Conservation (phyloP, 768 basidiomycete genomes). For the Krasilnikovozyma curviuscula region DNA sequence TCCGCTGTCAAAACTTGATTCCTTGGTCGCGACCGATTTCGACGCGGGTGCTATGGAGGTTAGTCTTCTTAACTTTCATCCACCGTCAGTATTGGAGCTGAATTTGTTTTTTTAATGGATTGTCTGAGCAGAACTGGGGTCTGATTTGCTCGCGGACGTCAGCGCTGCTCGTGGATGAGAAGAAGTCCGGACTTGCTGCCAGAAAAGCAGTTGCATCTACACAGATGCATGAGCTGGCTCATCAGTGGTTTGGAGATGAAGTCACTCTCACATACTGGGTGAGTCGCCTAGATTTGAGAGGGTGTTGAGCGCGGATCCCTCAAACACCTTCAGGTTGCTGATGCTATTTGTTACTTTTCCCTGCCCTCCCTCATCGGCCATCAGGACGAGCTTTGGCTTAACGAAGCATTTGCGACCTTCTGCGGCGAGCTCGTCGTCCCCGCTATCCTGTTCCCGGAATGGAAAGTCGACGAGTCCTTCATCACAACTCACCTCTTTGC, state of each 20-base stretch:
- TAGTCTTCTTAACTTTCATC: neutral
- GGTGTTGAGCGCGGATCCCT: too few species aligned
- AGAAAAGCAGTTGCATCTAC: constrained; percentile 60
- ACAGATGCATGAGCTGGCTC: constrained; percentile 67
- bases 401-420: constrained; percentile 55
- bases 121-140: too few species aligned
- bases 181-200: constrained; percentile 46
- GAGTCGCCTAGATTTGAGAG: too few species aligned
- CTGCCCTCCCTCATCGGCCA: too few species aligned
- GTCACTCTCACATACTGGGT: too few species aligned
- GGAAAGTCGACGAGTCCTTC: constrained; percentile 65
- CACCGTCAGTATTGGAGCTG: too few species aligned
- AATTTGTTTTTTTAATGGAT: too few species aligned
- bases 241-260: constrained; percentile 14
- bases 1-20: constrained; percentile 85
- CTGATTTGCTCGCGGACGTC: constrained; percentile 75
- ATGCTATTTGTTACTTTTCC: neutral
- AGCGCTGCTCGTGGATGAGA: constrained; percentile 61
- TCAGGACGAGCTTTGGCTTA: too few species aligned
- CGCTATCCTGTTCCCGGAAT: constrained; percentile 50
- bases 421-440: constrained; percentile 18
- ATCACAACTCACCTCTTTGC: constrained; percentile 58
- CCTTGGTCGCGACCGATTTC: constrained; percentile 71
- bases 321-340: neutral
- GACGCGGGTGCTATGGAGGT: constrained; percentile 47